Evolutionary conservation across 202 grass and related monocot genomes (phyloP), one percentile per base, ranked within the genome.

Genomic region (Elaeis oleifera): DNA sequence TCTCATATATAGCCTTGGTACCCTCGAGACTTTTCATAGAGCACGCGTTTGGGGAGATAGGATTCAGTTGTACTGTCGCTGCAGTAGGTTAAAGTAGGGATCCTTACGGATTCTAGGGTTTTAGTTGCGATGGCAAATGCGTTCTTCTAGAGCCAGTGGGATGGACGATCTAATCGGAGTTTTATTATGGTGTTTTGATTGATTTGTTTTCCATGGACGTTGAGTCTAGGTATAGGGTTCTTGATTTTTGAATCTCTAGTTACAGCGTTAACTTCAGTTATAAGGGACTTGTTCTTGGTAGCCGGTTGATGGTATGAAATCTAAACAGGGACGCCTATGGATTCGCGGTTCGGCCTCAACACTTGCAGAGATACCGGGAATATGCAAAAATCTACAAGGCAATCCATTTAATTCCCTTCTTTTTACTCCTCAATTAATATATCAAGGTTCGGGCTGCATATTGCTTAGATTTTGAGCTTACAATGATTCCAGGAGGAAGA

Each of bases 321-420:
- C 89, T 80, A 71, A 79, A 64, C 84, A 97, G 94, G 81, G 88
- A 97, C 62, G 79, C 84, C 5, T 97, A 91, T 64, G 92, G 92
- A 36, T 97, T 97, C 70, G 76, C 83, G 74, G 88, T 97, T 77
- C 88, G 84, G 61, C 94, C 94, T 22, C 88, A 97, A 61, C 94
- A 97, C 75, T 56, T 92, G 58, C 94, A 97, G 81, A 86, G 88
- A 67, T 97, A 89, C 68, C 85, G 79, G 53, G 79, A 92, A 59
- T 92, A 92, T 32, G 74, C 88, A 64, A 92, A 97, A 65, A 97
- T 97, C 69, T 97, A 97, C 74, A 80, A 89, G 87, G 92, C 87
- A 81, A 84, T 55, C 56, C 53, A 5, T 32, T 20, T 49, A 13
- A 22, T 18, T 52, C 20, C 17, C 78, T 75, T 39, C 73, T 6